Conservation (phyloP, 805 yeast species). For the Candida stauntonica region DNA sequence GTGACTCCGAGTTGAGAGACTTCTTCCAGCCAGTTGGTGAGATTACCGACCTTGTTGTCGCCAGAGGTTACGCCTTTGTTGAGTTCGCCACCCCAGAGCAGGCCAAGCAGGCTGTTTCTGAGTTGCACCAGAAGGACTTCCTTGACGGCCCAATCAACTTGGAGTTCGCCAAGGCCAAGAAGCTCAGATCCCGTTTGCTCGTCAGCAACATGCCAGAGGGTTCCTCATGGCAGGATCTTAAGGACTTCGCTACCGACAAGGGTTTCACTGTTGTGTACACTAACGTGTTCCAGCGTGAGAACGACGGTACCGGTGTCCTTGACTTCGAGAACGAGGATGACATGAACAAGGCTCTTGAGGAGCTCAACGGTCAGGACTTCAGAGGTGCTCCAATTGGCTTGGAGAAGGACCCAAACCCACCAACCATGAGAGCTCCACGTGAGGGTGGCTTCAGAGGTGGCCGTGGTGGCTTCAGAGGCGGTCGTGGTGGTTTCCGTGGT, state of each 20-base stretch:
- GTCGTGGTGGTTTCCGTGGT: slow-evolving; percentile 31
- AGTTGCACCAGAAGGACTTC: slow-evolving; percentile 67
- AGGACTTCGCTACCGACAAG: slow-evolving; percentile 84
- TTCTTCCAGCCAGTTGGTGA: slow-evolving; percentile 66
- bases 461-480: slow-evolving; percentile 37
- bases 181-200: slow-evolving; percentile 71
- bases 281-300: slow-evolving; percentile 41
- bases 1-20: slow-evolving; percentile 60
- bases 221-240: slow-evolving; percentile 82
- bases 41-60: slow-evolving; percentile 59
- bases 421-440: slow-evolving; percentile 38
- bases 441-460: slow-evolving; percentile 40
- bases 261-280: slow-evolving; percentile 60
- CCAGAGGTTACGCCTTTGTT: slow-evolving; percentile 86
- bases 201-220: slow-evolving; percentile 69
- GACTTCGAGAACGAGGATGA: slow-evolving; percentile 62
- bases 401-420: slow-evolving; percentile 68
- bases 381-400: slow-evolving; percentile 67
- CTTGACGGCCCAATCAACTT: slow-evolving; percentile 47
- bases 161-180: slow-evolving; percentile 38
- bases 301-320: slow-evolving; percentile 43
- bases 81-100: slow-evolving; percentile 73
- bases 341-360: slow-evolving; percentile 67
- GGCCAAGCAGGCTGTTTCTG: slow-evolving; percentile 71
- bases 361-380: slow-evolving; percentile 66